These are phyloP conservation scores for Amanita molliuscula DNA, from an alignment of 768 basidiomycete genomes.

Conservation along the genomic window DNA sequence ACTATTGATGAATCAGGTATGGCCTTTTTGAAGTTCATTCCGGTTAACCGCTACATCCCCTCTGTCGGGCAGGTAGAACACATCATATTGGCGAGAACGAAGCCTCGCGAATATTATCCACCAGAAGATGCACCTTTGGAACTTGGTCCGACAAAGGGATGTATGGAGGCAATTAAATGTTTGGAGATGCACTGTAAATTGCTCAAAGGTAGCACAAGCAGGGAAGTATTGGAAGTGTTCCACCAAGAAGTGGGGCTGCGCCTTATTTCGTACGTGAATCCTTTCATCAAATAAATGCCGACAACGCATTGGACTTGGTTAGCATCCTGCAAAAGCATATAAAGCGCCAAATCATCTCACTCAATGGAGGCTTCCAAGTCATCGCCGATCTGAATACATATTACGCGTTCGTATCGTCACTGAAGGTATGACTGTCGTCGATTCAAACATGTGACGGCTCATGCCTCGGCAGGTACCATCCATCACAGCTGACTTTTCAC, in stretches of 20 bases:
- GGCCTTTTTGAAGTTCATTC: constrained; percentile 6
- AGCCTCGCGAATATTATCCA: constrained; percentile 85
- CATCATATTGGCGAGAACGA: constrained; percentile 74
- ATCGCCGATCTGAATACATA: constrained; percentile 96
- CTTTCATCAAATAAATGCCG: too few relatives aligned
- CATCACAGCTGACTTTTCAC: constrained; percentile 85
- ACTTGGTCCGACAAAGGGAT: constrained; percentile 78
- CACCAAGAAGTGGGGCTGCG: constrained; percentile 96
- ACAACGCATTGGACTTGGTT: neutral
- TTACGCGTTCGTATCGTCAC: constrained; percentile 75
- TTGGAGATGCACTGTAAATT: constrained; percentile 87
- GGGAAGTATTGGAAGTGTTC: constrained; percentile 95
- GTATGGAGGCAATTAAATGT: constrained; percentile 82
- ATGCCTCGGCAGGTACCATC: constrained; percentile 42
- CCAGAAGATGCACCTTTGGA: constrained; percentile 71
- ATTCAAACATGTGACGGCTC: neutral
- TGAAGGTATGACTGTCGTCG: constrained; percentile 45
- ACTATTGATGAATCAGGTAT: constrained; percentile 88
- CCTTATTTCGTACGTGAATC: constrained; percentile 54
- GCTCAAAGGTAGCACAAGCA: constrained; percentile 86
- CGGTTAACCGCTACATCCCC: neutral
- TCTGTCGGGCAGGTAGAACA: constrained; percentile 67
- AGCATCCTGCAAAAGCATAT: constrained; percentile 95
- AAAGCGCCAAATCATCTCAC: constrained; percentile 93
- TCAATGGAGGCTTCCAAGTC: constrained; percentile 89